Percentiles rank a stretch among this genome's conserved stretches.
Conservation (phyloP, 1,284 basidiomycete species). For the Stygiomarasmius scandens region DNA sequence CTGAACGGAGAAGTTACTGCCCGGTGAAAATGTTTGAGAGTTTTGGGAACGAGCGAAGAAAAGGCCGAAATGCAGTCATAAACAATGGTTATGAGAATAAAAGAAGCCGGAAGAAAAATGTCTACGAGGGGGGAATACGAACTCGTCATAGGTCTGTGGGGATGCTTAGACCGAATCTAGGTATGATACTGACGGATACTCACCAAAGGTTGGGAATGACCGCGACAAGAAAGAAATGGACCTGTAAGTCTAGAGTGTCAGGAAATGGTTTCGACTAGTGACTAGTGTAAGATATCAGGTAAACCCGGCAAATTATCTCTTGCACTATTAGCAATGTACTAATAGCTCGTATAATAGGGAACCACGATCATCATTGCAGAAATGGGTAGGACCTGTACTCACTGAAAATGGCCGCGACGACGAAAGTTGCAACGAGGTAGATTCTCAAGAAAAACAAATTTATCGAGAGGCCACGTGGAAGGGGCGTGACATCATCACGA, state of each 20-base stretch:
- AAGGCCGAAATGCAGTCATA: constrained; percentile 31
- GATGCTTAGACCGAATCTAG: too few relatives aligned
- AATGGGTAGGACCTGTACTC: neutral
- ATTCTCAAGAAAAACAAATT: neutral
- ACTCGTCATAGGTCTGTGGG: neutral
- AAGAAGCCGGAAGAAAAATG: constrained; percentile 28
- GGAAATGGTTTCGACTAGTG: neutral
- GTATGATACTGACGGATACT: too few relatives aligned
- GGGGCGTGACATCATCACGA: neutral
- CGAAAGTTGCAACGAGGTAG: neutral
- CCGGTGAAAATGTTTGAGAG: constrained; percentile 28
- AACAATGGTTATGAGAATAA: constrained; percentile 34
- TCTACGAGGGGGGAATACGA: neutral
- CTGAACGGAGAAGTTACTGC: constrained; percentile 47
- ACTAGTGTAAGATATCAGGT: constrained; percentile 31
- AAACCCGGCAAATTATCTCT: constrained; percentile 48
- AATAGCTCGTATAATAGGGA: constrained; percentile 57
- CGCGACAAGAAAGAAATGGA: neutral
- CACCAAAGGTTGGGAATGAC: neutral
- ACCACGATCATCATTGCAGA: constrained; percentile 44
- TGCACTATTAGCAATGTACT: constrained; percentile 10
- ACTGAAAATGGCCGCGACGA: neutral
- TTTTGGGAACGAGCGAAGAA: constrained; percentile 27
- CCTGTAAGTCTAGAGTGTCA: neutral
- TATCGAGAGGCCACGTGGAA: neutral